These are phyloP conservation scores for Schizophyllum commune DNA, from an alignment of 1,284 basidiomycete genomes.

Conservation along the genomic window DNA sequence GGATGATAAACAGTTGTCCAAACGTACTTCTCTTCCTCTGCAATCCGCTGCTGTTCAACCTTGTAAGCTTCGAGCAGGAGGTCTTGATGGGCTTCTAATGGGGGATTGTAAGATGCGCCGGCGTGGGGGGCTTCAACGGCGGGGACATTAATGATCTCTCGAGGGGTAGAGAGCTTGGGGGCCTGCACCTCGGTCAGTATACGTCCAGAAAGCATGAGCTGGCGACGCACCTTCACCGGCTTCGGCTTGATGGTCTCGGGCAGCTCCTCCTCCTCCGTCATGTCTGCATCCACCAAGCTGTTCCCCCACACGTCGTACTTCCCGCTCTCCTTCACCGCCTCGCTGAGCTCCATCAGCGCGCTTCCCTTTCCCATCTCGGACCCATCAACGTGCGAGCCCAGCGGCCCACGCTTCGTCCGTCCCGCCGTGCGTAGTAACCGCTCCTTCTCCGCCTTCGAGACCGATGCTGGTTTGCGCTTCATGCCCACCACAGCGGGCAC, in stretches of 20 bases:
- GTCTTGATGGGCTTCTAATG: slow-evolving; percentile 66
- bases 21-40: too few species aligned
- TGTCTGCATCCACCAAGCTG: slow-evolving; percentile 23
- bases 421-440: slow-evolving; percentile 70
- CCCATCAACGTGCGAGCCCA: slow-evolving; percentile 62
- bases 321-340: slow-evolving; percentile 66
- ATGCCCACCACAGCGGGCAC: slow-evolving; percentile 74
- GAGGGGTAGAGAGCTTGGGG: slow-evolving; percentile 40
- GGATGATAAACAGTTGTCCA: too few species aligned
- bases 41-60: slow-evolving; percentile 58
- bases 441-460: slow-evolving; percentile 56
- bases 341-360: slow-evolving; percentile 49
- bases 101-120: slow-evolving; percentile 93
- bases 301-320: slow-evolving; percentile 66
- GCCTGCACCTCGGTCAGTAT: slow-evolving; percentile 28
- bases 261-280: slow-evolving; percentile 28
- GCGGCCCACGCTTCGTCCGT: slow-evolving; percentile 57
- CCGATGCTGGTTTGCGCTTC: slow-evolving; percentile 26
- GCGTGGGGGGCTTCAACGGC: slow-evolving; percentile 74
- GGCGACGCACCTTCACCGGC: slow-evolving; percentile 41
- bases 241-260: slow-evolving; percentile 33
- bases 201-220: background rate
- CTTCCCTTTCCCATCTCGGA: slow-evolving; percentile 58
- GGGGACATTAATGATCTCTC: slow-evolving; percentile 48
- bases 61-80: slow-evolving; percentile 69